Evolutionary conservation across 805 yeast genomes (phyloP).

Genomic region (Torulaspora microellipsoides): DNA sequence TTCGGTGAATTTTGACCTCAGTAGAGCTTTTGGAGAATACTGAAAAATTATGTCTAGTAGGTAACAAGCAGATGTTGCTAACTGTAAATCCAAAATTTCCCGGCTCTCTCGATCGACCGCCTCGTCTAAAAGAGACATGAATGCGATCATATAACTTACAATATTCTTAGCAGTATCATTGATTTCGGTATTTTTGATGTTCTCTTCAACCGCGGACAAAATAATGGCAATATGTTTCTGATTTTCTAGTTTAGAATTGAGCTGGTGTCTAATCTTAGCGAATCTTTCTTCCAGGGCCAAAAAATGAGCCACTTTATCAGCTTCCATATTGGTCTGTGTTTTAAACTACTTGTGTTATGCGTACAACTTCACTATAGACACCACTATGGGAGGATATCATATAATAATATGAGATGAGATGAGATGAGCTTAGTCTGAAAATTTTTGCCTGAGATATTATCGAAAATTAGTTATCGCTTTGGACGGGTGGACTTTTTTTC

Average conservation of each 20-base stretch:
- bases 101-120: constrained; percentile 47
- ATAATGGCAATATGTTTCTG: constrained; percentile 83
- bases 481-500: not conserved
- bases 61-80: constrained; percentile 76
- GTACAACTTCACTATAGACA: too few species aligned
- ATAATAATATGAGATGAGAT: constrained; percentile 30
- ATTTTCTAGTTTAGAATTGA: constrained; percentile 74
- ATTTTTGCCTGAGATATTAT: constrained; percentile 1
- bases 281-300: constrained; percentile 60
- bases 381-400: not conserved
- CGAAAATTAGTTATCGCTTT: not conserved
- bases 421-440: constrained; percentile 15
- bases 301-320: constrained; percentile 29
- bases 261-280: constrained; percentile 64
- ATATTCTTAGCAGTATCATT: constrained; percentile 52
- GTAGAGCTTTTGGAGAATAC: constrained; percentile 60
- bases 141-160: constrained; percentile 80
- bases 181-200: constrained; percentile 55
- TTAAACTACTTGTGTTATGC: too few species aligned
- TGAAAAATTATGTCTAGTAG: constrained; percentile 77
- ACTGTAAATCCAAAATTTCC: constrained; percentile 49
- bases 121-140: constrained; percentile 76
- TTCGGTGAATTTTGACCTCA: constrained; percentile 71
- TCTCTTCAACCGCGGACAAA: constrained; percentile 86
- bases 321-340: constrained; percentile 20